A percentile compares a stretch with the other conserved stretches of the same genome.
Conservation (phyloP, 2,329 filamentous ascomycete species). For the Clonostachys byssicola region DNA sequence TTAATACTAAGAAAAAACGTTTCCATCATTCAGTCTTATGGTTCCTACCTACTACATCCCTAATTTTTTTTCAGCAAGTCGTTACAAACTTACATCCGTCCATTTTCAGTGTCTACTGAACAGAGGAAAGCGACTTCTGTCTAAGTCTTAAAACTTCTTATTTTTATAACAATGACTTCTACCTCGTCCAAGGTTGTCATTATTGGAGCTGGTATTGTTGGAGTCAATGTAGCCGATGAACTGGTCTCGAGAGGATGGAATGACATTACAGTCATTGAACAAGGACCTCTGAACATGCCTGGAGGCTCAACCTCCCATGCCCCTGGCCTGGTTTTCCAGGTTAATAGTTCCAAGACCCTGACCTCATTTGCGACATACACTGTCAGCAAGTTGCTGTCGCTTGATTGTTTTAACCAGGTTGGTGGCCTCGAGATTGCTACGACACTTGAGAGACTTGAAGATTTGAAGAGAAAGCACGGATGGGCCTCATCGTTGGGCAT, state of each 20-base stretch:
- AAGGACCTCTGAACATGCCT: constrained; percentile 57
- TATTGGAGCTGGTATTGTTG: constrained; percentile 61
- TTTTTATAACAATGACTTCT: too few species aligned
- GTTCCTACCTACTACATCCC: too few species aligned
- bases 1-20: too few species aligned
- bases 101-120: too few species aligned
- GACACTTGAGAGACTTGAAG: constrained; percentile 51
- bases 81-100: too few species aligned
- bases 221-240: constrained; percentile 60
- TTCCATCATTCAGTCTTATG: too few species aligned
- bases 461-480: constrained; percentile 59
- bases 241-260: constrained; percentile 58
- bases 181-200: too few species aligned
- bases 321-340: constrained; percentile 61
- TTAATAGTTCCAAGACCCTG: constrained; percentile 53
- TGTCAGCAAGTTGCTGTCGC: constrained; percentile 51
- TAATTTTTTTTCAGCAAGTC: too few species aligned
- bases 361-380: constrained; percentile 57
- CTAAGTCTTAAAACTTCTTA: too few species aligned
- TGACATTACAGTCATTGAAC: constrained; percentile 61
- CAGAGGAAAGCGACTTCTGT: too few species aligned
- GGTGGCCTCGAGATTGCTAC: constrained; percentile 60
- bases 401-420: constrained; percentile 58
- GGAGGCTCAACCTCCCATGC: constrained; percentile 64
- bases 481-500: constrained; percentile 59